phyloP scores from a whole-genome alignment of 176 grass and related monocot genomes.

The Aegilops sharonensis region DNA sequence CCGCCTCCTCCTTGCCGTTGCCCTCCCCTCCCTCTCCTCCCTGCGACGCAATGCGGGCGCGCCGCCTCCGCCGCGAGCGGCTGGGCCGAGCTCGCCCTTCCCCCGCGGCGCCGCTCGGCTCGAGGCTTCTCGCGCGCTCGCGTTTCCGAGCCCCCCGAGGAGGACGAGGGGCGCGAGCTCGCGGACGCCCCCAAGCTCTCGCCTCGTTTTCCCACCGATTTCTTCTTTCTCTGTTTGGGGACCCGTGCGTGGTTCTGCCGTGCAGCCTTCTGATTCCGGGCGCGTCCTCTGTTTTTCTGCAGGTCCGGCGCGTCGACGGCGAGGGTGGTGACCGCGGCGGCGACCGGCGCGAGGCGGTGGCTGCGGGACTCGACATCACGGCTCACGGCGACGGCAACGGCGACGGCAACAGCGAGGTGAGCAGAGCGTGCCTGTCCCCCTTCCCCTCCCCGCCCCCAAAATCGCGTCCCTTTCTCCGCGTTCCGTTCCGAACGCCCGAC shows the following conservation, averaged over 20 bases:
- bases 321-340: not conserved
- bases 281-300: not conserved
- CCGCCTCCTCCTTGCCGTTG: fast-evolving
- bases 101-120: no score
- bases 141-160: no score
- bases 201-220: not conserved
- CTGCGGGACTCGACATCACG: conserved; percentile 35
- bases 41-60: not conserved
- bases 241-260: not conserved
- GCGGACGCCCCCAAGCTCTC: not conserved
- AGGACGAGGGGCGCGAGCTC: not conserved
- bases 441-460: not conserved
- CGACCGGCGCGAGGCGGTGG: conserved; percentile 40
- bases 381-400: not conserved
- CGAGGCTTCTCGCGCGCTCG: no score
- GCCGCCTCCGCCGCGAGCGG: not conserved
- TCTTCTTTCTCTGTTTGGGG: not conserved
- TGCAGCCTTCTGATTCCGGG: not conserved
- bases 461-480: not conserved
- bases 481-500: not conserved
- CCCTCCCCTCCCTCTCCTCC: no score
- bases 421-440: not conserved
- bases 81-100: no score
- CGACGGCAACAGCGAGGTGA: conserved; percentile 34
- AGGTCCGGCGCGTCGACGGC: not conserved